Evolutionary conservation across 1,284 basidiomycete genomes (phyloP).

Genomic region (Leucoagaricus sp.): DNA sequence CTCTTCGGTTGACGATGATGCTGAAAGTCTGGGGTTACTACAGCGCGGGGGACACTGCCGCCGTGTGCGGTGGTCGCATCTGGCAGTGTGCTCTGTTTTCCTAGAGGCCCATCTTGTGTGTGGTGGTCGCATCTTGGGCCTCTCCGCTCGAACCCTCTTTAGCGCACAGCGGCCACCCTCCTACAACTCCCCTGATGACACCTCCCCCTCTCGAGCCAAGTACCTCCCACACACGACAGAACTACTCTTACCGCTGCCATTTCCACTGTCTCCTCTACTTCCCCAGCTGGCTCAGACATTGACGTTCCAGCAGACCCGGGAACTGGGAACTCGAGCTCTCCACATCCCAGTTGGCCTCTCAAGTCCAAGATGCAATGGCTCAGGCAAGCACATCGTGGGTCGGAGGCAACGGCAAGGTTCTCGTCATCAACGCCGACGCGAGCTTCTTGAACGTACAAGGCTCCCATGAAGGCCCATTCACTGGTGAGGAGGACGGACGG

Average conservation of each 20-base stretch:
- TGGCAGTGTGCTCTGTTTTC: too few relatives aligned
- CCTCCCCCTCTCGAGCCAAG: conserved; percentile 3
- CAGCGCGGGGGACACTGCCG: too few relatives aligned
- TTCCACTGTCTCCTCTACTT: background rate
- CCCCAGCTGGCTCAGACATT: conserved; percentile 28
- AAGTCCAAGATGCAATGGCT: conserved; percentile 59
- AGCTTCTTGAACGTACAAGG: conserved; percentile 6
- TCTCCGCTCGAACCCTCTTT: too few relatives aligned
- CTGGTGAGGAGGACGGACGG: conserved; percentile 8
- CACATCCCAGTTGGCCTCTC: conserved; percentile 50
- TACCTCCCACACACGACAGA: background rate
- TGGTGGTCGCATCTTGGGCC: too few relatives aligned
- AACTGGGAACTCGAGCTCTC: conserved; percentile 53
- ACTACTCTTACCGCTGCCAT: background rate
- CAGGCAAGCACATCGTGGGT: conserved; percentile 45
- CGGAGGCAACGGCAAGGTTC: conserved; percentile 39
- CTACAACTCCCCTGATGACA: background rate
- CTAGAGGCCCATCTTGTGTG: too few relatives aligned
- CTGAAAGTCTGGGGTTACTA: too few relatives aligned
- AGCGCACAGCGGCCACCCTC: too few relatives aligned
- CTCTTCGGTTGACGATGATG: too few relatives aligned
- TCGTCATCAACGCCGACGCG: conserved; percentile 34
- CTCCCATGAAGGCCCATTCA: too few relatives aligned
- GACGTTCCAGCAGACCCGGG: conserved; percentile 25
- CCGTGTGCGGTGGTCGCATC: too few relatives aligned